Conservation (phyloP, 495 filamentous ascomycete species). For the Penicillium flavigenum region DNA sequence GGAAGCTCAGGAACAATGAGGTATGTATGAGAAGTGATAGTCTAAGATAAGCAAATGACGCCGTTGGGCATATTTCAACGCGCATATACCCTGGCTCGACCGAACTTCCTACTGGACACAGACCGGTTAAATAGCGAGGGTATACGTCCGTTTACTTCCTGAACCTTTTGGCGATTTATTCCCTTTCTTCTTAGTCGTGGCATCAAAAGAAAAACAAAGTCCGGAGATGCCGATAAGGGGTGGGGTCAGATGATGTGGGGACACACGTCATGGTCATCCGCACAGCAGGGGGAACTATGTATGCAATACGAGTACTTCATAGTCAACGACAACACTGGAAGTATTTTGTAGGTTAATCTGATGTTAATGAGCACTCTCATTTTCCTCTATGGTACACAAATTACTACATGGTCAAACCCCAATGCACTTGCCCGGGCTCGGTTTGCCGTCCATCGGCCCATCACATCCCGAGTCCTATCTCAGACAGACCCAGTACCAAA, state of each 20-base stretch:
- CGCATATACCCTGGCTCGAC: background rate
- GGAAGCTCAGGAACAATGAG: slow-evolving; percentile 14
- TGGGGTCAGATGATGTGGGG: slow-evolving; percentile 13
- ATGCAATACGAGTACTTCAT: background rate
- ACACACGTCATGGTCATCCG: slow-evolving; percentile 11
- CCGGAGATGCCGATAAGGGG: slow-evolving; percentile 13
- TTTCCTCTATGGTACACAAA: slow-evolving; percentile 36
- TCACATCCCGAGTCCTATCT: slow-evolving; percentile 16
- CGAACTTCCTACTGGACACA: background rate
- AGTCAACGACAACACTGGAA: background rate
- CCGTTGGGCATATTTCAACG: slow-evolving; percentile 1
- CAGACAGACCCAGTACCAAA: slow-evolving; percentile 26
- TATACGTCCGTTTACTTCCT: background rate
- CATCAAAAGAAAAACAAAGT: background rate
- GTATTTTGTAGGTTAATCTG: background rate
- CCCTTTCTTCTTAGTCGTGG: background rate
- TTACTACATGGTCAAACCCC: slow-evolving; percentile 26
- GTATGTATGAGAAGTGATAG: slow-evolving; percentile 12
- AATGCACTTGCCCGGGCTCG: slow-evolving; percentile 18
- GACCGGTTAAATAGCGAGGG: background rate
- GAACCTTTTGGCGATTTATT: background rate
- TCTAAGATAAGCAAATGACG: slow-evolving; percentile 7
- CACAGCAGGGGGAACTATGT: background rate
- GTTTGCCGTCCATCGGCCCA: slow-evolving; percentile 16
- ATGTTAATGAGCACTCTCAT: slow-evolving; percentile 22